phyloP scores from a whole-genome alignment of 2,329 filamentous ascomycete genomes.

The Phialophora tarda region DNA sequence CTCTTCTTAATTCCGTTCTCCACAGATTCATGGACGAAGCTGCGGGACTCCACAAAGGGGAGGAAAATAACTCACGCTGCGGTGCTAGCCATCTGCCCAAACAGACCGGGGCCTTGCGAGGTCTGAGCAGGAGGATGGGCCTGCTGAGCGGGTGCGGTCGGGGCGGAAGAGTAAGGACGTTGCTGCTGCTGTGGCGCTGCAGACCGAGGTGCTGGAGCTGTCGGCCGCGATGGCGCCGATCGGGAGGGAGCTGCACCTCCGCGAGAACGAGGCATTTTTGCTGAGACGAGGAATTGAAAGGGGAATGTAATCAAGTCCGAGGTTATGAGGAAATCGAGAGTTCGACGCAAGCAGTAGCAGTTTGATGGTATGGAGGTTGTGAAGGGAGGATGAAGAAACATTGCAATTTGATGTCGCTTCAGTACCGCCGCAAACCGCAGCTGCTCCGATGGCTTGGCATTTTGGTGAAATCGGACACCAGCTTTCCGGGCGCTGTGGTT shows the following conservation, averaged over 20 bases:
- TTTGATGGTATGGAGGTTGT: constrained; percentile 4
- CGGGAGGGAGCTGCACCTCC: constrained; percentile 52
- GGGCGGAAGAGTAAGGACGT: constrained; percentile 59
- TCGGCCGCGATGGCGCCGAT: constrained; percentile 70
- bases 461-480: not conserved
- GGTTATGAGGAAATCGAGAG: not conserved
- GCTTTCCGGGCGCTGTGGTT: not conserved
- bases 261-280: constrained; percentile 76
- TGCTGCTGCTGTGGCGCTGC: constrained; percentile 48
- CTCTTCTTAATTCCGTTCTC: constrained; percentile 9
- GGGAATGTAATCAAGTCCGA: constrained; percentile 1
- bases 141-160: constrained; percentile 55
- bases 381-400: constrained; percentile 1
- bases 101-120: constrained; percentile 76
- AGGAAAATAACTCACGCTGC: constrained; percentile 76
- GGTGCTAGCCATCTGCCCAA: constrained; percentile 96
- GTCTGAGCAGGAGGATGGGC: constrained; percentile 56
- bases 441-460: not conserved
- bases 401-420: constrained; percentile 5
- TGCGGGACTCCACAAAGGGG: constrained; percentile 11
- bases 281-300: not conserved
- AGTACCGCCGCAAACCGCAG: too few species aligned
- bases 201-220: constrained; percentile 49
- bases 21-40: constrained; percentile 1
- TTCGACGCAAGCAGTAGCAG: not conserved